Evolutionary conservation across 768 basidiomycete genomes (phyloP).

Genomic region (Dioszegia hungarica): DNA sequence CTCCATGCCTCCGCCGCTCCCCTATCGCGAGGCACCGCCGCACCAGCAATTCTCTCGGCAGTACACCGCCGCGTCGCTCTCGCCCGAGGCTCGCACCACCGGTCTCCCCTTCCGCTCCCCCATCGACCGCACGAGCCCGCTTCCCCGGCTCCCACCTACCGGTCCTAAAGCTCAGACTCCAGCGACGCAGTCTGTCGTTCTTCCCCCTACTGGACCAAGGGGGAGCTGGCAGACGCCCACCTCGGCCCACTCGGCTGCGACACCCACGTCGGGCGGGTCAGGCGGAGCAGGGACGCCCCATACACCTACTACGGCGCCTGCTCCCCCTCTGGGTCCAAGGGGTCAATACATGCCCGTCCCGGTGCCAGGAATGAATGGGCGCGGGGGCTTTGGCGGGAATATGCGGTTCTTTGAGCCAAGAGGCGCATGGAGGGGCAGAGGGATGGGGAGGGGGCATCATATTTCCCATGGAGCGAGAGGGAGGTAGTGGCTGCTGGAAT

Average conservation of each 20-base stretch:
- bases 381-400: slow-evolving; percentile 3
- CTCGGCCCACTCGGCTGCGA: background rate
- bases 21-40: slow-evolving; percentile 10
- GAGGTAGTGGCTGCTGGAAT: too few relatives aligned
- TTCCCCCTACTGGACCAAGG: background rate
- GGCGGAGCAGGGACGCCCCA: background rate
- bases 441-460: slow-evolving; percentile 1
- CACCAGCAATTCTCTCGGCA: slow-evolving; percentile 4
- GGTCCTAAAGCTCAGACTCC: background rate
- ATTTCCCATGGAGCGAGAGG: background rate
- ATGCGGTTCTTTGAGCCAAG: slow-evolving; percentile 2
- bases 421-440: slow-evolving; percentile 1
- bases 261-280: background rate
- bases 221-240: slow-evolving; percentile 1
- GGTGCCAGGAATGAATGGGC: background rate
- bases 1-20: slow-evolving; percentile 8
- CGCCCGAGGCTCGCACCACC: background rate
- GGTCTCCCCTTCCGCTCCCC: background rate
- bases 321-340: background rate
- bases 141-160: background rate
- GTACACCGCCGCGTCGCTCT: background rate
- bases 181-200: background rate
- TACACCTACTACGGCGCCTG: background rate
- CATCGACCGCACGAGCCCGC: background rate
- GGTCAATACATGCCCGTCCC: background rate